Base-by-base conservation (phyloP, 345 rosid species). In the Moricandia arvensis region DNA sequence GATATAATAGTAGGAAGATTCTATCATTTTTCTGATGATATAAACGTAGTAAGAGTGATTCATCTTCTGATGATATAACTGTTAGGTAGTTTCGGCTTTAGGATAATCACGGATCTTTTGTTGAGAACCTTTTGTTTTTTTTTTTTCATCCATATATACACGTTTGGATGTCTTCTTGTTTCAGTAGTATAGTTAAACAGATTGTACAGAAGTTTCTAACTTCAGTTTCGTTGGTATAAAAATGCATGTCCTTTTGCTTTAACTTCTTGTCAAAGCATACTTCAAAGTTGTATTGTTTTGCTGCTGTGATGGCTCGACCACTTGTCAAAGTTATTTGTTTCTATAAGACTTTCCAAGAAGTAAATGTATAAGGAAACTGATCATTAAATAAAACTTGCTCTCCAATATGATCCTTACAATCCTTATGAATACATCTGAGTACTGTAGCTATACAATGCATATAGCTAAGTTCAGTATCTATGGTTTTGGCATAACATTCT, bases 1-100 rank as follows among this genome's bases (percentile, higher is more conserved):
- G 79, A 60, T 75, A 60, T 68, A 6, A 38, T 17, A 35, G 55
- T 24, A 17, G 2, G 75, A 8, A 62, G 64, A 41, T 63, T 76
- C 75, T 62, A 75, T 75, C 64, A 75, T 76, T 35, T 21, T 21
- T 21, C 24, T 21, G 59, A 69, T 69, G 74, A 69, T 69, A 53
- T 21, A 24, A 53, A 29, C 4, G 12, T 35, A 47, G 73, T 26
- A 75, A 1, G 24, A 51, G 34, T 37, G 62, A 51, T 75, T 68
- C 74, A 75, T 75, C 64, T 69, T 69, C 79, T 62, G 37, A 33
- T 33, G 37, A 33, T 33, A 2, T 33, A 33, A 33, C 2, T 1
- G 37, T 31, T 76, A 69, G 70, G 54, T 75, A 70, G 73, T 69
- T 69, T 69, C 8, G 55, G 55, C 64, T 57, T 69, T 24, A 69